A percentile compares a stretch with the other conserved stretches of the same genome.
Conservation (phyloP, 1,284 basidiomycete genomes). For the Boletus semigastroideus region DNA sequence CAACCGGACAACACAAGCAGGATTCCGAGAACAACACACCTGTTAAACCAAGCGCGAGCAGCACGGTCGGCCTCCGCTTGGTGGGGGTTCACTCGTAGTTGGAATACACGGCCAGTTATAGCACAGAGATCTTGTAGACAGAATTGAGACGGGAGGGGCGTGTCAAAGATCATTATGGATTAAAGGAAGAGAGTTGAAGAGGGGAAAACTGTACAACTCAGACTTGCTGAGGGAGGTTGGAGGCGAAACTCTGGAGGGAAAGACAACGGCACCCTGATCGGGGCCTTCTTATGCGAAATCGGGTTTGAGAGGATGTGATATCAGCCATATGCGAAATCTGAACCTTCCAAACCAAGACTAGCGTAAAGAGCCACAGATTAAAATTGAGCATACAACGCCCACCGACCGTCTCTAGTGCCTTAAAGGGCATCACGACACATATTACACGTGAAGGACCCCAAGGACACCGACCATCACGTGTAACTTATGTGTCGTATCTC, state of each 20-base stretch:
- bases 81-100: slow-evolving; percentile 29
- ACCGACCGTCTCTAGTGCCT: slow-evolving; percentile 31
- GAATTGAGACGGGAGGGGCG: slow-evolving; percentile 33
- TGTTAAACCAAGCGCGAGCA: slow-evolving; percentile 33
- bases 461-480: slow-evolving; percentile 22
- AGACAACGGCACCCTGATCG: slow-evolving; percentile 2
- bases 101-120: slow-evolving; percentile 38
- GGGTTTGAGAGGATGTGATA: slow-evolving; percentile 16
- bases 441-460: slow-evolving; percentile 30
- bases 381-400: slow-evolving; percentile 25
- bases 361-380: slow-evolving; percentile 31
- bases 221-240: slow-evolving; percentile 24
- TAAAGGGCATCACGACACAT: slow-evolving; percentile 31
- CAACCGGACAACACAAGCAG: background rate
- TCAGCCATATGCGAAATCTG: slow-evolving; percentile 19
- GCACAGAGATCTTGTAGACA: slow-evolving; percentile 32
- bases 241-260: slow-evolving; percentile 7
- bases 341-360: slow-evolving; percentile 25
- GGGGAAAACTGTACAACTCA: slow-evolving; percentile 23
- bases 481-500: slow-evolving; percentile 4
- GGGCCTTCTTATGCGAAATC: slow-evolving; percentile 33
- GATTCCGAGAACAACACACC: slow-evolving; percentile 12
- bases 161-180: slow-evolving; percentile 26
- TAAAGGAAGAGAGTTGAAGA: slow-evolving; percentile 8
- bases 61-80: slow-evolving; percentile 34